These are phyloP conservation scores for Aspergillus hancockii DNA, from an alignment of 495 filamentous ascomycete genomes.

Conservation along the genomic window DNA sequence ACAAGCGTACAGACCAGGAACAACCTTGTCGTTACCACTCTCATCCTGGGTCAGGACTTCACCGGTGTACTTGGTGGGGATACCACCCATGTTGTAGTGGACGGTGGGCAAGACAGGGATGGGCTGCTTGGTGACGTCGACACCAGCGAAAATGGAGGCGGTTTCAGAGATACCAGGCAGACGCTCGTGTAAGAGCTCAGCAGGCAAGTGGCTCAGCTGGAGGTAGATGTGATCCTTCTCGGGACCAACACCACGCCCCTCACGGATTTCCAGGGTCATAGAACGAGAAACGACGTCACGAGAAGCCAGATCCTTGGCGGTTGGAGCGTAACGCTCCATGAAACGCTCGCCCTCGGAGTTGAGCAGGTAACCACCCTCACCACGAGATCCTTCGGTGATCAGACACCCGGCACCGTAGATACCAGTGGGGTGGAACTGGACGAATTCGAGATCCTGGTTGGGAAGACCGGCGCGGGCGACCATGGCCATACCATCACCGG, in stretches of 20 bases:
- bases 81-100: slow-evolving; percentile 99
- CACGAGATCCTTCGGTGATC: slow-evolving; percentile 97
- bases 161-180: slow-evolving; percentile 98
- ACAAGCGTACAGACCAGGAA: slow-evolving; percentile 92
- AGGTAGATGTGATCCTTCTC: slow-evolving; percentile 98
- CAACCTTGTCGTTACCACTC: slow-evolving; percentile 83
- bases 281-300: slow-evolving; percentile 94
- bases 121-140: slow-evolving; percentile 94
- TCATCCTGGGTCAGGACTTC: slow-evolving; percentile 88
- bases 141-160: slow-evolving; percentile 91
- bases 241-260: slow-evolving; percentile 91
- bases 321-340: slow-evolving; percentile 98
- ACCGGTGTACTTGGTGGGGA: slow-evolving; percentile 94
- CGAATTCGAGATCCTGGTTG: slow-evolving; percentile 99
- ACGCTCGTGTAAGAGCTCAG: slow-evolving; percentile 90
- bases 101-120: slow-evolving; percentile 96
- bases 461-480: slow-evolving; percentile 95
- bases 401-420: slow-evolving; percentile 98
- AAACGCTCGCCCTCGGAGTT: slow-evolving; percentile 98
- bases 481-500: slow-evolving; percentile 98
- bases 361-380: slow-evolving; percentile 95
- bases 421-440: slow-evolving; percentile 98
- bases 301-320: slow-evolving; percentile 91
- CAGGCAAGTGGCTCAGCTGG: slow-evolving; percentile 89
- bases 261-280: slow-evolving; percentile 96